A percentile compares a stretch with the other conserved stretches of the same genome.
Evolutionary conservation across 1,284 basidiomycete genomes (phyloP).

Genomic region (Naganishia liquefaciens): DNA sequence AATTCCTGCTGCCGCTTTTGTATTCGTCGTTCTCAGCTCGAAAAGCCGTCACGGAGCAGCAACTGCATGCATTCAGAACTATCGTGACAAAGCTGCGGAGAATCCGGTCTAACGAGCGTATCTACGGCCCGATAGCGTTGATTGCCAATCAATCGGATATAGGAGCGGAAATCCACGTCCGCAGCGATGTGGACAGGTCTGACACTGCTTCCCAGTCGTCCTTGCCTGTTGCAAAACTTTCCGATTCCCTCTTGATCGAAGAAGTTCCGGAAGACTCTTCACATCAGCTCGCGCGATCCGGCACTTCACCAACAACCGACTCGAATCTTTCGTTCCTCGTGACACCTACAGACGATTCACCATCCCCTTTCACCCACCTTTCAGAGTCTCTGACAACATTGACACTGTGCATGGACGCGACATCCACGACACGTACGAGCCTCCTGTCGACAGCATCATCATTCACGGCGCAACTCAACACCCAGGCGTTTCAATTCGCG

Average conservation of each 20-base stretch:
- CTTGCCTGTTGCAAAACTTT: background rate
- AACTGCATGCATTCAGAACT: slow-evolving; percentile 33
- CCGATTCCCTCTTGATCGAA: slow-evolving; percentile 31
- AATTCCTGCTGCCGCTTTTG: slow-evolving; percentile 49
- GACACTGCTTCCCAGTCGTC: slow-evolving; percentile 16
- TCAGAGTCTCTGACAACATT: slow-evolving; percentile 33
- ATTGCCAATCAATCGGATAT: background rate
- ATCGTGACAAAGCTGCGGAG: slow-evolving; percentile 9
- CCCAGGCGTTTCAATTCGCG: slow-evolving; percentile 37
- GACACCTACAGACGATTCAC: background rate
- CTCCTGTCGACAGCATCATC: slow-evolving; percentile 48
- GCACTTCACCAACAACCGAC: background rate
- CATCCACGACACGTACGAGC: slow-evolving; percentile 50
- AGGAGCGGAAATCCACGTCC: too few relatives aligned
- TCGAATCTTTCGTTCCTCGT: slow-evolving; percentile 7
- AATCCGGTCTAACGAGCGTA: slow-evolving; percentile 22
- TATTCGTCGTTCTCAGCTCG: slow-evolving; percentile 51
- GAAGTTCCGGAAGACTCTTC: slow-evolving; percentile 17
- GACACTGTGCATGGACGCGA: slow-evolving; percentile 41
- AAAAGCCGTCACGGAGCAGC: slow-evolving; percentile 45
- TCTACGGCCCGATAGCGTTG: slow-evolving; percentile 3
- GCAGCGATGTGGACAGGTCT: background rate
- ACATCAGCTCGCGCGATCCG: background rate
- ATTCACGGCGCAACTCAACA: slow-evolving; percentile 49
- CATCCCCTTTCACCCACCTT: slow-evolving; percentile 36